Evolutionary conservation across 495 filamentous ascomycete genomes (phyloP).

Genomic region (Trichoderma gamsii): DNA sequence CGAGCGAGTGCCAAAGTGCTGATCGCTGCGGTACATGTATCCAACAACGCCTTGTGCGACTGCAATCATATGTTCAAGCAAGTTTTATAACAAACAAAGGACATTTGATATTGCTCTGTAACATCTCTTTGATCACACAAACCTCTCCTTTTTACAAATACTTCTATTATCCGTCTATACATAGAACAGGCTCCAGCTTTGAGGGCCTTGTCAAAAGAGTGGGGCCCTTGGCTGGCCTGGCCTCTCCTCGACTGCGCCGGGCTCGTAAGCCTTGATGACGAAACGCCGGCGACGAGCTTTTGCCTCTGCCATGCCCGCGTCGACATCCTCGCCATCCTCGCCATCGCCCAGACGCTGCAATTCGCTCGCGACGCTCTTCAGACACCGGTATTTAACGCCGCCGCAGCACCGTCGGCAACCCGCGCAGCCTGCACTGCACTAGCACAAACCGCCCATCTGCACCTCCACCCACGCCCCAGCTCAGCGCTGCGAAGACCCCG

Average conservation of each 20-base stretch:
- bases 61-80: background rate
- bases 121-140: background rate
- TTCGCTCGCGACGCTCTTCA: background rate
- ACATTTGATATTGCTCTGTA: background rate
- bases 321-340: background rate
- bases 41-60: background rate
- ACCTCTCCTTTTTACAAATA: background rate
- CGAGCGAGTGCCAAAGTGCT: background rate
- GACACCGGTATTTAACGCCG: background rate
- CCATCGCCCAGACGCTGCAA: background rate
- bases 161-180: background rate
- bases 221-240: background rate
- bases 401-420: background rate
- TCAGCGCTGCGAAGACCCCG: background rate
- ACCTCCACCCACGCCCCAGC: background rate
- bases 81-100: background rate
- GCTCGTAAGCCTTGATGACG: conserved; percentile 14
- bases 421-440: background rate
- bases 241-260: background rate
- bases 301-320: background rate
- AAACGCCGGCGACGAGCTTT: conserved; percentile 9
- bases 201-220: conserved; percentile 10
- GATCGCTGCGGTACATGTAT: background rate
- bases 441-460: background rate
- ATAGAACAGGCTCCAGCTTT: background rate